Evolutionary conservation across 805 yeast species (phyloP), one percentile per base, ranked within the genome.

Genomic region (Teunomyces cretensis): DNA sequence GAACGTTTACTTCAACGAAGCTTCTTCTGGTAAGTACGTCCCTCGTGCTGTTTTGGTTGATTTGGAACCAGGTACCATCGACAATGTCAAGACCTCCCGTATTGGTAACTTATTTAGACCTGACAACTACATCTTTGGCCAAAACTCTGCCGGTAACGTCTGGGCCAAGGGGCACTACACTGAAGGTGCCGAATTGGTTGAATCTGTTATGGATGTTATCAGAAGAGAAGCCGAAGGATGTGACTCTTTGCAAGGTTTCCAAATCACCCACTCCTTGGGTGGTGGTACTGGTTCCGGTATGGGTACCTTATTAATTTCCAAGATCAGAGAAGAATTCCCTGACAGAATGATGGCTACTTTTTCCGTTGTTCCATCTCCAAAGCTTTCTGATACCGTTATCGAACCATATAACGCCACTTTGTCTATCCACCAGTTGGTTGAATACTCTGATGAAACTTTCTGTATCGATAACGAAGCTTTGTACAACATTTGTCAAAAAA

Each of bases 111-210:
- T 90, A 54, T 90, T 88, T 70, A 86, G 97, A 70, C 97, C 97
- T 26, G 97, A 90, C 65, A 89, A 89, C 72, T 83, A 81, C 59
- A 86, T 90, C 52, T 86, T 81, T 61, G 96, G 96, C 40, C 95
- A 88, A 68, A 81, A 91, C 24, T 87, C 96, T 22, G 97, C 97
- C 1, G 97, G 96, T 58, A 90, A 90, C 62, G 95, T 88, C 58
- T 90, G 97, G 97, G 97, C 97, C 45, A 90, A 89, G 68, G 97
- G 97, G 62, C 94, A 87, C 72, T 90, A 90, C 75, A 90, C 97
- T 31, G 97, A 90, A 69, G 97, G 97, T 58, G 96, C 97, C 4
- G 97, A 90, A 74, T 77, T 90, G 54, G 91, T 88, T 35, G 96
- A 90, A 61, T 80, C 89, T 17, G 96, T 90, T 15, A 70, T 90